phyloP scores from a whole-genome alignment of 2,329 filamentous ascomycete genomes.

The Cercospora brassicicola region DNA sequence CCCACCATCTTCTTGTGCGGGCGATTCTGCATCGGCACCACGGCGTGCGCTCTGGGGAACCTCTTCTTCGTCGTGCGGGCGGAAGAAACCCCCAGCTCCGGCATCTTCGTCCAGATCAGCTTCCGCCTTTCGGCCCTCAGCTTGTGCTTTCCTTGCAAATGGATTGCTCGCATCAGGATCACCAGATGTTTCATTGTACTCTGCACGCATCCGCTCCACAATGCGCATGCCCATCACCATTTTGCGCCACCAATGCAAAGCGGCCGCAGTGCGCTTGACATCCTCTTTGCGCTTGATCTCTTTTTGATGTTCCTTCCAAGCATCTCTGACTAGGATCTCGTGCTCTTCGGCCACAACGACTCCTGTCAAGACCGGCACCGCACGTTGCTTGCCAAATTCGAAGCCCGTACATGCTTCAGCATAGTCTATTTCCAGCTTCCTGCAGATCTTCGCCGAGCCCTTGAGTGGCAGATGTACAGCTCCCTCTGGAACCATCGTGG shows the following conservation, averaged over 20 bases:
- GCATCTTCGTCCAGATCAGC: constrained; percentile 26
- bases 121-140: constrained; percentile 27
- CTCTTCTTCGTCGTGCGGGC: constrained; percentile 39
- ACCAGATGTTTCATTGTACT: constrained; percentile 60
- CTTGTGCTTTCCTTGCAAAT: constrained; percentile 43
- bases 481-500: constrained; percentile 85
- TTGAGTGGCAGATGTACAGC: constrained; percentile 80
- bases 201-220: constrained; percentile 69
- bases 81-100: constrained; percentile 46
- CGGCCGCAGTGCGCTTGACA: constrained; percentile 73
- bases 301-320: constrained; percentile 71
- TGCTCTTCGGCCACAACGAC: constrained; percentile 85
- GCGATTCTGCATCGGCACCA: constrained; percentile 10
- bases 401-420: constrained; percentile 95
- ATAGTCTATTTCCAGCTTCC: constrained; percentile 79
- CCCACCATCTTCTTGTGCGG: constrained; percentile 19
- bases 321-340: constrained; percentile 70
- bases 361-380: constrained; percentile 85
- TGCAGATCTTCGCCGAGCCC: constrained; percentile 76
- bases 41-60: constrained; percentile 34
- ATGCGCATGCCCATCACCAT: constrained; percentile 85
- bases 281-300: constrained; percentile 77
- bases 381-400: constrained; percentile 92
- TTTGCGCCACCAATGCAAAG: constrained; percentile 78
- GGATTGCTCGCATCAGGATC: constrained; percentile 57